phyloP scores from a whole-genome alignment of 306 rosid genomes.

The Vigna radiata region DNA sequence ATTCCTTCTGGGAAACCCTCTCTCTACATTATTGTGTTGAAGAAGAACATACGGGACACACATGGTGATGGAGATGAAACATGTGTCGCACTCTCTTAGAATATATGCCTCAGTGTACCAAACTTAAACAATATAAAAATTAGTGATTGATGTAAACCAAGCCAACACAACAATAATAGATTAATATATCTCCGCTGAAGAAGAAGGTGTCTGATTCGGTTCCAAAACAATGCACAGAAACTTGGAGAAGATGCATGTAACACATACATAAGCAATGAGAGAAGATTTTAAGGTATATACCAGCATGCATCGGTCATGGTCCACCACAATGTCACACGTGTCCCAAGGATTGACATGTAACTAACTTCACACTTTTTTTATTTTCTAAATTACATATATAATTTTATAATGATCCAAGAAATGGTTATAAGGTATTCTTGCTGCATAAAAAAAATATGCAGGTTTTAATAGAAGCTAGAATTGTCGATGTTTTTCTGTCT shows the following conservation, averaged over 20 bases:
- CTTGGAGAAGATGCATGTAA: too few relatives aligned
- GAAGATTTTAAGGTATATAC: background rate
- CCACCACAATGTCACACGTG: slow-evolving; percentile 29
- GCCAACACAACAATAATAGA: slow-evolving; percentile 38
- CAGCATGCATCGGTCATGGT: slow-evolving; percentile 22
- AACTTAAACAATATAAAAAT: slow-evolving; percentile 35
- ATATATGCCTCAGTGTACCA: slow-evolving; percentile 41
- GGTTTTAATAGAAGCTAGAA: background rate
- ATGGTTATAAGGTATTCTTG: background rate
- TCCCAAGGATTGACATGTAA: slow-evolving; percentile 33
- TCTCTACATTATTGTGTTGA: background rate
- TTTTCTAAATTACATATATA: too few relatives aligned
- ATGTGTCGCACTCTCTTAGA: slow-evolving; percentile 41
- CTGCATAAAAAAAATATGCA: background rate
- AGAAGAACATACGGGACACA: background rate
- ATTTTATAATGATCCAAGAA: too few relatives aligned
- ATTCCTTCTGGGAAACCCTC: slow-evolving; percentile 42
- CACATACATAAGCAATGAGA: slow-evolving; percentile 34
- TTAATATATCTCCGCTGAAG: slow-evolving; percentile 12
- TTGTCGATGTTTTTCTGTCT: background rate
- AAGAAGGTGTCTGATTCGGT: too few relatives aligned
- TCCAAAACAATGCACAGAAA: too few relatives aligned
- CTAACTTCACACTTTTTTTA: background rate
- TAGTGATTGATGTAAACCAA: background rate
- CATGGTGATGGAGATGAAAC: slow-evolving; percentile 39